Evolutionary conservation across 2,329 filamentous ascomycete genomes (phyloP), one percentile per base, ranked within the genome.

Genomic region (Calonectria fujianensis): DNA sequence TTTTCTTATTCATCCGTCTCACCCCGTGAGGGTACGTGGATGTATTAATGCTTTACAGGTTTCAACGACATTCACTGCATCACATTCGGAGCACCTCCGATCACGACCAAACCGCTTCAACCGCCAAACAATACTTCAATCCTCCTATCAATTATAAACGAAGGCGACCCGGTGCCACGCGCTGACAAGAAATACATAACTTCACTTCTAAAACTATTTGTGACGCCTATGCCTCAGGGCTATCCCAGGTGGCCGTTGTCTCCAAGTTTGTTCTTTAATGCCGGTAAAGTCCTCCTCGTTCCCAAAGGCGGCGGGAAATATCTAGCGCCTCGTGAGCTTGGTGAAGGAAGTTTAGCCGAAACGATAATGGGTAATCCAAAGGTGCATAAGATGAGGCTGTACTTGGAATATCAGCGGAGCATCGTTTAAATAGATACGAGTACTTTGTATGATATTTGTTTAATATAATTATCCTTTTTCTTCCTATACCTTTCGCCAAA

Each of bases 321-420:
- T 10, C 8, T 63, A 18, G n/a, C 18, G 13, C 57, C 57, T 18
- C 39, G 57, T 24, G 24, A 63, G 18, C 2, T 18, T 37, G 57
- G 57, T 1, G 57, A 63, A 20, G 57, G 57, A 31, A 63, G 57
- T 31, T 41, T 63, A 20, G 57, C 57, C 2, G 37, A 63, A 7
- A 63, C 57, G 16, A 63, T 63, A 8, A 63, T 63, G 57, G 57
- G 57, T 11, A 63, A 63, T 20, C 57, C 57, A 9, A 63, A 63
- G 24, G 24, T 35, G 16, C 57, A 63, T 8, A 63, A 63, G 24
- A 63, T 63, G 57, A 63, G 57, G 32, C 24, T 63, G 3, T 63
- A 63, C 6, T 41, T 63, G 37, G 57, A 63, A 13, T 41, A 63
- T 5, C 35, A 41, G 2, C 57, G 57, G 2, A 10, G n/a, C 57